Percentiles rank a stretch among this genome's conserved stretches.
Evolutionary conservation across 176 grass and related monocot genomes (phyloP).

Genomic region (Microstegium vimineum): DNA sequence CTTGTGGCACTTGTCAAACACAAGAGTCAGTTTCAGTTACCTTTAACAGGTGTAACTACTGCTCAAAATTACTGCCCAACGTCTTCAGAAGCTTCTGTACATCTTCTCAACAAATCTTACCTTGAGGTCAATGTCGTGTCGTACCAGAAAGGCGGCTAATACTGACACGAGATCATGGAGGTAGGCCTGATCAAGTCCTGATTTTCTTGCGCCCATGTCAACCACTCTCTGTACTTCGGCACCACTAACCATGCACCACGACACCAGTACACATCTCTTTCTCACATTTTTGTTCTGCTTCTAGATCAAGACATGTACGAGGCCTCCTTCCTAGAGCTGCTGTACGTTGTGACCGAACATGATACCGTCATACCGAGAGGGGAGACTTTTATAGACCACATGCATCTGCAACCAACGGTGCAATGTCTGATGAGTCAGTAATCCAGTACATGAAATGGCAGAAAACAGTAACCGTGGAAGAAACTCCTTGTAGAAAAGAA

Average conservation of each 20-base stretch:
- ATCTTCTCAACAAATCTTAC: neutral
- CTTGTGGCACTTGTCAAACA: neutral
- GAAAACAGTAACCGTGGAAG: conserved; percentile 13
- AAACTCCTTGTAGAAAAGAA: neutral
- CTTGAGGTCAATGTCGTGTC: conserved; percentile 26
- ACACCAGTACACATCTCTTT: conserved; percentile 11
- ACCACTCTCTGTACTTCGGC: conserved; percentile 34
- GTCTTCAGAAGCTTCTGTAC: neutral
- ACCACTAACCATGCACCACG: conserved; percentile 29
- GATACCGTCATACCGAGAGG: conserved; percentile 11
- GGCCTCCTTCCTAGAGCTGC: conserved; percentile 18
- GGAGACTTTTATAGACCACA: conserved; percentile 5
- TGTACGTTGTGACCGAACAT: conserved; percentile 34
- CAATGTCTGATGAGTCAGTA: conserved; percentile 32
- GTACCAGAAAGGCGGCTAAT: conserved; percentile 17
- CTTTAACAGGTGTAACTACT: conserved; percentile 23
- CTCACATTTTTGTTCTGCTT: neutral
- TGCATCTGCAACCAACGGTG: conserved; percentile 17
- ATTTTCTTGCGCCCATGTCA: conserved; percentile 21
- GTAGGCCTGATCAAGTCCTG: conserved; percentile 13
- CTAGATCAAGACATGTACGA: conserved; percentile 18
- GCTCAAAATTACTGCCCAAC: conserved; percentile 30
- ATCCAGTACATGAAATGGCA: conserved; percentile 31
- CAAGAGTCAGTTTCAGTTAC: neutral
- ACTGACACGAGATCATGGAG: conserved; percentile 7